Base-by-base conservation (phyloP, 345 rosid genomes). In the Limnanthes douglasii region DNA sequence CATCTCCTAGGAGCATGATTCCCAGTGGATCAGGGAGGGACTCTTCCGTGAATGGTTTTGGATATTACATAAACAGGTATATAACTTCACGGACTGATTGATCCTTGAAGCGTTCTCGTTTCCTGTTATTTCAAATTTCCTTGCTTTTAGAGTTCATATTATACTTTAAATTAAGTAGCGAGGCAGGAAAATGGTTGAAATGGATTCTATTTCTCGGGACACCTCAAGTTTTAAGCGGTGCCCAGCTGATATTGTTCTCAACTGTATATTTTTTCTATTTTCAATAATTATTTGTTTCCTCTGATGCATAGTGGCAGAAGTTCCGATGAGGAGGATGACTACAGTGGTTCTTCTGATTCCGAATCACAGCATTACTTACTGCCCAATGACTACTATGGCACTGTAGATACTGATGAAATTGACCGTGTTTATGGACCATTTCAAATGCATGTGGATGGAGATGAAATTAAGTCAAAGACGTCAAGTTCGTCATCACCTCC, bases 261-360 rank as follows among this genome's bases (percentile, higher is more conserved):
- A 46, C 10, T 53, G 31, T 34, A 33, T 7, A 17, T 24, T 37
- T 41, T 36, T 59, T 50, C 15, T 11, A 15, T 41, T 33, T 49
- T 37, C 30, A 21, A 21, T 28, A 29, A 18, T 14, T 11, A 14
- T 13, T 43, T 53, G 37, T 25, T 57, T 15, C 15, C 43, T 43
- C 48, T 56, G 16, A 34, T 33, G 28, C 13, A 18, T 51, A 21
- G 54, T 56, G 43, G 34, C 54, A 77, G 95, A 80, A 84, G 92
- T 70, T 94, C 84, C 41, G 92, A 76, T 21, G 95, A 84, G 42
- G 72, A 72, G 56, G 78, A 72, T 51, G 88, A 66, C 11, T 82
- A 72, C 46, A 63, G 64, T 21, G 65, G 45, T 41, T 80, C 62
- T 57, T 68, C 75, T 27, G 76, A 78, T 46, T 68, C 64, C 32